Percentiles rank a stretch among this genome's conserved stretches.
Conservation (phyloP, 495 filamentous ascomycete genomes). For the Ramalina intermedia region DNA sequence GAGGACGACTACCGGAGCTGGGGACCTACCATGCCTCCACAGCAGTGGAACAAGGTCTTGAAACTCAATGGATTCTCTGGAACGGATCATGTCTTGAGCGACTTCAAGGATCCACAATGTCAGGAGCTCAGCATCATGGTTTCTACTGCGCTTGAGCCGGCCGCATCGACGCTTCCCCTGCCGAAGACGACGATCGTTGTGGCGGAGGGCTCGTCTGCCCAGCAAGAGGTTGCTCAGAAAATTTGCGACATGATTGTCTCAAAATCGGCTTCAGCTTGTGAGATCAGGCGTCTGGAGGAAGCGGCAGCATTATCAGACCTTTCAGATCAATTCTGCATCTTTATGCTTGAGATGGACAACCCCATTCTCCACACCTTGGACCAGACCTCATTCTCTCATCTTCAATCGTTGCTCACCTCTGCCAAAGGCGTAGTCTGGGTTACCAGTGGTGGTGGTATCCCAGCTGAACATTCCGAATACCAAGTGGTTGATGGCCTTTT, state of each 20-base stretch:
- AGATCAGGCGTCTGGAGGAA: background rate
- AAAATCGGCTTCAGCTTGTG: background rate
- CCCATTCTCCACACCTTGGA: no score
- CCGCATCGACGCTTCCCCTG: no score
- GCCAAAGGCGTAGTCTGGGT: slow-evolving; percentile 24
- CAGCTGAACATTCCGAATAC: slow-evolving; percentile 8
- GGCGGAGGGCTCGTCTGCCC: no score
- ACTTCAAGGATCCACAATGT: background rate
- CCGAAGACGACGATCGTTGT: no score
- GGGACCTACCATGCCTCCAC: slow-evolving; percentile 9
- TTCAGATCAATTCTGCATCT: no score
- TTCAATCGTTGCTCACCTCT: background rate
- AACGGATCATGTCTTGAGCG: slow-evolving; percentile 3
- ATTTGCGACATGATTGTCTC: background rate
- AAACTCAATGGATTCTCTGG: slow-evolving; percentile 15
- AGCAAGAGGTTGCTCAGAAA: no score
- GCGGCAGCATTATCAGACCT: background rate
- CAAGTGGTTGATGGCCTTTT: slow-evolving; percentile 17
- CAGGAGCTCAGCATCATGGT: slow-evolving; percentile 7
- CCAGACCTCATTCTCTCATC: no score
- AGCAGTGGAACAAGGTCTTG: slow-evolving; percentile 13
- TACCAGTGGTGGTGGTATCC: slow-evolving; percentile 17
- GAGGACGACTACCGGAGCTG: slow-evolving; percentile 24
- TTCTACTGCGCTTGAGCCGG: slow-evolving; percentile 1
- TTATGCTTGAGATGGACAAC: no score